Conservation (phyloP, 179 eudicot species). For the Gypsophila paniculata region DNA sequence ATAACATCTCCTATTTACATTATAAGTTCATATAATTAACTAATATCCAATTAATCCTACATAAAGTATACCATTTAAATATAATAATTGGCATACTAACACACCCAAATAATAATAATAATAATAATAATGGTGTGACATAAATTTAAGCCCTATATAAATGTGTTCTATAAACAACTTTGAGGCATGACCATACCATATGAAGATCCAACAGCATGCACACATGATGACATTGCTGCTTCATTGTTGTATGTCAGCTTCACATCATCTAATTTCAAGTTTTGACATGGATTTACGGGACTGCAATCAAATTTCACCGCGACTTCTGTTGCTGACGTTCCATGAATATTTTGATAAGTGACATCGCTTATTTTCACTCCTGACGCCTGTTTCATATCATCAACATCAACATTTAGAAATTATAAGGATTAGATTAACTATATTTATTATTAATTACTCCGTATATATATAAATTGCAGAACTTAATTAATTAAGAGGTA, state of each 20-base stretch:
- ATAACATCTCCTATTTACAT: neutral
- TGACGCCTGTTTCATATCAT: slow-evolving; percentile 11
- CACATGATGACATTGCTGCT: slow-evolving; percentile 23
- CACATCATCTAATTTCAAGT: slow-evolving; percentile 18
- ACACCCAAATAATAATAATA: neutral
- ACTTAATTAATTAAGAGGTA: too few relatives aligned
- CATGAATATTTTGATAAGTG: slow-evolving; percentile 30
- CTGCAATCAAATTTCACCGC: slow-evolving; percentile 34
- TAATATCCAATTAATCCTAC: neutral
- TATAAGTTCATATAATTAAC: too few relatives aligned
- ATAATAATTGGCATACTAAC: neutral
- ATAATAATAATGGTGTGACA: neutral
- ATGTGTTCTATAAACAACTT: slow-evolving; percentile 18
- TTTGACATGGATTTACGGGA: slow-evolving; percentile 16
- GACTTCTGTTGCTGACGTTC: slow-evolving; percentile 28
- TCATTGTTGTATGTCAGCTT: slow-evolving; percentile 19
- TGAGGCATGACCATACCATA: slow-evolving; percentile 19
- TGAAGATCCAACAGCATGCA: slow-evolving; percentile 24
- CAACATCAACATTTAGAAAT: neutral
- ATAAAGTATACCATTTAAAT: neutral
- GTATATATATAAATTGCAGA: too few relatives aligned
- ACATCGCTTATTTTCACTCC: slow-evolving; percentile 28
- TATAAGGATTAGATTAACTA: neutral
- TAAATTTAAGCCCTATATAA: neutral
- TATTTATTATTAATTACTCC: neutral